Percentiles rank a stretch among this genome's conserved stretches.
phyloP scores from a whole-genome alignment of 352 stramenopile genomes.

The Blastocystis sp. region DNA sequence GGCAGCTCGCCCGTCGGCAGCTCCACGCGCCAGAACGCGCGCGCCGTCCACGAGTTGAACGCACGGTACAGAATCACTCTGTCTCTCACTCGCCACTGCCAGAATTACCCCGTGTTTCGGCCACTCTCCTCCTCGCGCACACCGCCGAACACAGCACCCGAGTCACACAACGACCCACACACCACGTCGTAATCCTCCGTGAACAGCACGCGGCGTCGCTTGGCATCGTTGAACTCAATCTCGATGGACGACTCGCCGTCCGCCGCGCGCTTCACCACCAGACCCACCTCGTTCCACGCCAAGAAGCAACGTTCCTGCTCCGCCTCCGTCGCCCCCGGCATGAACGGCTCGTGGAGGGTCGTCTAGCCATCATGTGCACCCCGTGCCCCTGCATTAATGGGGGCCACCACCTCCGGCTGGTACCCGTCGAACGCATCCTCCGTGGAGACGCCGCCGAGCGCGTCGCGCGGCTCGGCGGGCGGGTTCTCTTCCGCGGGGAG shows the following conservation, averaged over 20 bases:
- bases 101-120: background rate
- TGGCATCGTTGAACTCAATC: slow-evolving; percentile 22
- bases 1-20: slow-evolving; percentile 30
- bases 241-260: slow-evolving; percentile 40
- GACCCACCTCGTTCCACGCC: slow-evolving; percentile 55
- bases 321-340: background rate
- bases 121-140: slow-evolving; percentile 58
- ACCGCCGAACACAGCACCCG: slow-evolving; percentile 23
- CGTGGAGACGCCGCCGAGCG: background rate
- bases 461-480: background rate
- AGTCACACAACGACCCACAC: background rate
- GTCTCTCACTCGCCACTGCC: background rate
- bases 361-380: background rate
- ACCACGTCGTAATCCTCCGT: slow-evolving; percentile 41
- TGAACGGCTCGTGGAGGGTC: slow-evolving; percentile 16
- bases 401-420: background rate
- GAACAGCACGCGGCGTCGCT: slow-evolving; percentile 36
- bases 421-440: slow-evolving; percentile 9
- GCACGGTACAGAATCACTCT: slow-evolving; percentile 48
- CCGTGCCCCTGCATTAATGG: background rate
- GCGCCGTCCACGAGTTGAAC: slow-evolving; percentile 48
- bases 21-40: slow-evolving; percentile 19
- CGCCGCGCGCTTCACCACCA: slow-evolving; percentile 14
- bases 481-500: background rate
- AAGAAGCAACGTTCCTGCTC: slow-evolving; percentile 38